These are phyloP conservation scores for Mortierella hygrophila DNA, from an alignment of 192 early-diverging fungal species.

Conservation along the genomic window DNA sequence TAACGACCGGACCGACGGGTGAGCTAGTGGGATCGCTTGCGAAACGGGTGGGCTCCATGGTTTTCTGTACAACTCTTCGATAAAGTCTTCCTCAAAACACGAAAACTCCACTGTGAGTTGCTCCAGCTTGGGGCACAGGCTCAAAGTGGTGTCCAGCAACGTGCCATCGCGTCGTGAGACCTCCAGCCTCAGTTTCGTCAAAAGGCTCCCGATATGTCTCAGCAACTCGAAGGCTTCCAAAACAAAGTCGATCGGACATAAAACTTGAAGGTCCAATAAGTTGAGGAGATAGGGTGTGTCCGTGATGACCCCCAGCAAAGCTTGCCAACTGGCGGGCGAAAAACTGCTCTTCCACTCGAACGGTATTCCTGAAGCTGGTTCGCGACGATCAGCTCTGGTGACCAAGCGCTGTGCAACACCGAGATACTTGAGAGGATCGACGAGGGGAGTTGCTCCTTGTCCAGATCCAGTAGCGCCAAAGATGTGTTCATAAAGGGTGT, in stretches of 20 bases:
- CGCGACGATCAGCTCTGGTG: background rate
- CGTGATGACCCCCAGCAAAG: background rate
- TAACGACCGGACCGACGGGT: background rate
- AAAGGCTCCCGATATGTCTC: background rate
- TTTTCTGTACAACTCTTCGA: background rate
- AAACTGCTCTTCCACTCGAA: background rate
- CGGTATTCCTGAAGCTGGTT: background rate
- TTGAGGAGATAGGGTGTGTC: background rate
- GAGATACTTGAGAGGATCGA: background rate
- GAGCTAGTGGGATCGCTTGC: background rate
- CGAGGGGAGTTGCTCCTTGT: background rate
- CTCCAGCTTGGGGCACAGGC: background rate
- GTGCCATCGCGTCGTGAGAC: background rate
- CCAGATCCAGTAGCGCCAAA: background rate
- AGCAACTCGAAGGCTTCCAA: background rate
- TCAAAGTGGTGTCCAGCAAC: background rate
- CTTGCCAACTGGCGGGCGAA: background rate
- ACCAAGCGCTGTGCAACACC: background rate
- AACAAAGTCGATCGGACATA: background rate
- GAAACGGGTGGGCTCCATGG: background rate
- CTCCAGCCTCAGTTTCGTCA: background rate
- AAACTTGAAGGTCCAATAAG: background rate
- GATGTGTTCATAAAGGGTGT: too few species aligned
- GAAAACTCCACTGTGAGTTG: background rate
- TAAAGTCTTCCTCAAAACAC: background rate